Evolutionary conservation across 805 yeast genomes (phyloP).

Genomic region (Saccharomycodes ludwigii): DNA sequence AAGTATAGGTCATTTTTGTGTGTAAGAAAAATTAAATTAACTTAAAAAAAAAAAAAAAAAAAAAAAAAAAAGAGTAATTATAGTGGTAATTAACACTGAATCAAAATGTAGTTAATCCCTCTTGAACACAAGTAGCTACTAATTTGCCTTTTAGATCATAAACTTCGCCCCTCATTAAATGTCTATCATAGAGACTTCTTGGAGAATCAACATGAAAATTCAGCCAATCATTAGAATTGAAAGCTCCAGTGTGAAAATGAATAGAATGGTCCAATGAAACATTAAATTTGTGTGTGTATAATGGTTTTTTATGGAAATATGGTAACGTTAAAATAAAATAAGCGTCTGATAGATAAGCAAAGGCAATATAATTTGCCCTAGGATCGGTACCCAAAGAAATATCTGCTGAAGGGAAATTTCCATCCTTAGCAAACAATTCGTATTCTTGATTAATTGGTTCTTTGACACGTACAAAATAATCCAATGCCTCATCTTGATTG

Average conservation of each 20-base stretch:
- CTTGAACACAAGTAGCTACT: conserved; percentile 53
- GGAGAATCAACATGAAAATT: conserved; percentile 35
- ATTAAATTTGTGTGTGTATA: conserved; percentile 36
- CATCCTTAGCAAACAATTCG: no score
- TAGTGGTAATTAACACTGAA: no score
- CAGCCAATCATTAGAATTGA: conserved; percentile 39
- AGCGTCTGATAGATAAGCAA: conserved; percentile 50
- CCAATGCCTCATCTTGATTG: conserved; percentile 14
- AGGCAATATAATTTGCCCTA: conserved; percentile 39
- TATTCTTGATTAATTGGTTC: conserved; percentile 6
- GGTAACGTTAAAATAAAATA: conserved; percentile 40
- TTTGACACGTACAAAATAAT: conserved; percentile 18
- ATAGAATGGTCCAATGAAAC: conserved; percentile 58
- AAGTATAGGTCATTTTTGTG: no score
- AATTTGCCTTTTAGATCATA: conserved; percentile 35
- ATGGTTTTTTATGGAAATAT: conserved; percentile 35
- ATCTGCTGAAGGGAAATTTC: no score
- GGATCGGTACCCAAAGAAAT: conserved; percentile 16
- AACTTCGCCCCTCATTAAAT: conserved; percentile 46
- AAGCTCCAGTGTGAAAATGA: conserved; percentile 42
- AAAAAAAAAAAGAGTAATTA: no score
- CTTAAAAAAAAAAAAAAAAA: no score
- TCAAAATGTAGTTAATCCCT: conserved; percentile 32
- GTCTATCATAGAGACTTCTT: conserved; percentile 35
- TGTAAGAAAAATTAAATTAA: no score